Evolutionary conservation across 2,329 filamentous ascomycete genomes (phyloP).

Genomic region (Penicillium sp.): DNA sequence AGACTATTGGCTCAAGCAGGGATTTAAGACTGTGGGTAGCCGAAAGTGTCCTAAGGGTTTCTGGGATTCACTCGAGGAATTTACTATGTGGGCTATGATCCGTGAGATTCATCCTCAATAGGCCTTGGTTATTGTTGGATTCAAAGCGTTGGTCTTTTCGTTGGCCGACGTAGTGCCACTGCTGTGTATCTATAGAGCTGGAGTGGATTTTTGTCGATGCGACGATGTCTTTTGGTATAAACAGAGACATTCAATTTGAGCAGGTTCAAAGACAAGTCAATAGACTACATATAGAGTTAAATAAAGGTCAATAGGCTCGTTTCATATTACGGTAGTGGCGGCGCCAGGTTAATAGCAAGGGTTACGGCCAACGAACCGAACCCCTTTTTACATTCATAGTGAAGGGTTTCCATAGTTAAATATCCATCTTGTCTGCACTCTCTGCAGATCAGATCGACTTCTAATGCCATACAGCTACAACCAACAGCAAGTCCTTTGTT

Average conservation of each 20-base stretch:
- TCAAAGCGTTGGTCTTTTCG: neutral
- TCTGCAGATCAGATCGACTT: neutral
- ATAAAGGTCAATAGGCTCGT: neutral
- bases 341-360: neutral
- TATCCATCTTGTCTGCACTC: neutral
- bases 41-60: conserved; percentile 20
- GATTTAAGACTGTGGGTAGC: conserved; percentile 20
- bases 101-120: conserved; percentile 12
- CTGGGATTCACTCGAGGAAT: conserved; percentile 18
- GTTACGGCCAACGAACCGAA: neutral
- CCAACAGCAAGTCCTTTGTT: neutral
- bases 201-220: neutral
- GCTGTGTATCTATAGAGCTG: neutral
- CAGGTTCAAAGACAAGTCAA: neutral
- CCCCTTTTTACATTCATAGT: neutral
- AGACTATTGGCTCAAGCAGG: conserved; percentile 26
- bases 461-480: neutral
- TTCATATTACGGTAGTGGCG: neutral
- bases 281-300: neutral
- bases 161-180: neutral
- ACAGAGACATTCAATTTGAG: neutral
- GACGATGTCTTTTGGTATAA: no score
- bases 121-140: neutral
- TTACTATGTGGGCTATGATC: conserved; percentile 28
- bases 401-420: neutral